A percentile compares a stretch with the other conserved stretches of the same genome.
These are phyloP conservation scores for Davidsoniella australis DNA, from an alignment of 2,329 filamentous ascomycete species.

Conservation along the genomic window DNA sequence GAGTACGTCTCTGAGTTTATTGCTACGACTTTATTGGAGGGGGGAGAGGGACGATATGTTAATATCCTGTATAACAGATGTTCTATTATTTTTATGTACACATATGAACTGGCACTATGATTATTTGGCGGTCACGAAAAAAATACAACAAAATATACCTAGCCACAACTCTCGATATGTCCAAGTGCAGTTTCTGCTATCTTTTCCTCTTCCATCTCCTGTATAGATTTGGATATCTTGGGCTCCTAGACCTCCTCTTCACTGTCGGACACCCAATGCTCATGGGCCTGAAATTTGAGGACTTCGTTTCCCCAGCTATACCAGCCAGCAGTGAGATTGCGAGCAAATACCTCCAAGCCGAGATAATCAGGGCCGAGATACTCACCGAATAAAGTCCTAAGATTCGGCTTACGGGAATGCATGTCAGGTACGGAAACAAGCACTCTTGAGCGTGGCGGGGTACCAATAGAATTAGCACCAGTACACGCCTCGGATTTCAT, in stretches of 20 bases:
- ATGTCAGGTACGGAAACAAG: conserved; percentile 56
- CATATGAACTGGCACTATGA: background rate
- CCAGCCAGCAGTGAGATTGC: conserved; percentile 59
- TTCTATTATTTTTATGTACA: conserved; percentile 11
- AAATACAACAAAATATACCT: too few relatives aligned
- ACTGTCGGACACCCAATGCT: conserved; percentile 26
- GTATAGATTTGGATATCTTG: too few relatives aligned
- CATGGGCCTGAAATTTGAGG: conserved; percentile 46
- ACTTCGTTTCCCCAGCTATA: conserved; percentile 65
- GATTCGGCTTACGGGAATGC: conserved; percentile 63
- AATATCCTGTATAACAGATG: conserved; percentile 15
- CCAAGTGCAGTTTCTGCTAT: background rate
- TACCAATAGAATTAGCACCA: too few relatives aligned
- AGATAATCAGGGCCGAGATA: conserved; percentile 33
- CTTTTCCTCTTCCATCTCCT: background rate
- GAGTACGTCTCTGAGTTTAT: background rate
- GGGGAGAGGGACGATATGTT: background rate
- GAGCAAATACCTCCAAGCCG: conserved; percentile 61
- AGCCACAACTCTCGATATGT: too few relatives aligned
- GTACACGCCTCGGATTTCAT: too few relatives aligned
- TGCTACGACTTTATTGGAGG: conserved; percentile 7
- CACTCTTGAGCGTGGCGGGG: conserved; percentile 20
- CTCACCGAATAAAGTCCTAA: conserved; percentile 41
- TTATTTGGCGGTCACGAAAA: too few relatives aligned
- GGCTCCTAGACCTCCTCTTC: too few relatives aligned